phyloP scores from a whole-genome alignment of 2,329 filamentous ascomycete species.

The Arthrobotrys pseudoclavata region DNA sequence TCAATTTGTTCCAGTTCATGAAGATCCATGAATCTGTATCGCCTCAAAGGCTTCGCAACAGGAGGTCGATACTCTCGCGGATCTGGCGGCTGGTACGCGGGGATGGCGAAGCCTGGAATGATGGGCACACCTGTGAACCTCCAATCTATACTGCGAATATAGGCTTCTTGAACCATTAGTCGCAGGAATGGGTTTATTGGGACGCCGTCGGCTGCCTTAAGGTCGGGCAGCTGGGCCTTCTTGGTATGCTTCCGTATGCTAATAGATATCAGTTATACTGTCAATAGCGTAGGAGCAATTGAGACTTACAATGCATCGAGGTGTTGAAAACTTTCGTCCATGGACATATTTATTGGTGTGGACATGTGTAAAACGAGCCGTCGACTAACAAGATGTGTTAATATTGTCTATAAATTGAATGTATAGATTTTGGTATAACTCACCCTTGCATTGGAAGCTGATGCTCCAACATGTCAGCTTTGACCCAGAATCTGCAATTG shows the following conservation, averaged over 20 bases:
- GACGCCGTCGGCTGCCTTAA: neutral
- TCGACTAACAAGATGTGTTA: conserved; percentile 12
- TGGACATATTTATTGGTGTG: conserved; percentile 40
- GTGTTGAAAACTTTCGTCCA: conserved; percentile 52
- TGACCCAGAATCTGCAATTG: conserved; percentile 31
- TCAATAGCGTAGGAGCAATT: neutral
- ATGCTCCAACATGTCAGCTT: conserved; percentile 19
- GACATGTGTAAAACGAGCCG: conserved; percentile 39
- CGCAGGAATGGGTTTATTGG: conserved; percentile 37
- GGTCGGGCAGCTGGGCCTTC: neutral
- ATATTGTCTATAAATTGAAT: neutral
- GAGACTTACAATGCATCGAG: conserved; percentile 47
- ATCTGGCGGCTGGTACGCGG: conserved; percentile 34
- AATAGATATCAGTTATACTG: neutral
- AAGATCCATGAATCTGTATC: conserved; percentile 38
- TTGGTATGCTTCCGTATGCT: conserved; percentile 7
- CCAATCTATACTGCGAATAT: conserved; percentile 39
- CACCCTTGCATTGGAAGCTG: conserved; percentile 42
- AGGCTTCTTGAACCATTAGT: conserved; percentile 47
- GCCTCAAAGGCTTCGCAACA: neutral
- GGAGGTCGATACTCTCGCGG: conserved; percentile 26
- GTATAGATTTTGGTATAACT: neutral
- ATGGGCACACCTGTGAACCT: conserved; percentile 23
- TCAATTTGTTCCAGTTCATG: conserved; percentile 48
- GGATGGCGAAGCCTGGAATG: conserved; percentile 32